These are phyloP conservation scores for Penicillium desertorum DNA, from an alignment of 495 filamentous ascomycete genomes.

Conservation along the genomic window DNA sequence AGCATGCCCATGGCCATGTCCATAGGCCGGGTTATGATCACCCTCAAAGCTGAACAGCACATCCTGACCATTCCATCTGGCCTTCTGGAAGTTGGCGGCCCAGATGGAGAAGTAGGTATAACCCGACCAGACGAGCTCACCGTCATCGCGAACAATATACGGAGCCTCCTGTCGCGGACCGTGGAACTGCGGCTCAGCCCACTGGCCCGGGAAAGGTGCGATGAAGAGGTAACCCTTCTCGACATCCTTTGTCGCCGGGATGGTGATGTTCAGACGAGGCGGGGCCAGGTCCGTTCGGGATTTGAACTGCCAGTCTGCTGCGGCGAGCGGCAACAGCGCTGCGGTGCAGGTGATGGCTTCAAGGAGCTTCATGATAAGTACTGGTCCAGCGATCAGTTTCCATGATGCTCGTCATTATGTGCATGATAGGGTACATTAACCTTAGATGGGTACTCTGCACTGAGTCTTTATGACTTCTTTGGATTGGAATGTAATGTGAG, in stretches of 20 bases:
- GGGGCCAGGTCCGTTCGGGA: constrained; percentile 57
- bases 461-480: constrained; percentile 19
- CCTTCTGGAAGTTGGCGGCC: constrained; percentile 48
- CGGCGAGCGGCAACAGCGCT: constrained; percentile 28
- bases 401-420: constrained; percentile 31
- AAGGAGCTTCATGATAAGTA: constrained; percentile 39
- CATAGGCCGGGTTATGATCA: constrained; percentile 53
- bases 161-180: constrained; percentile 55
- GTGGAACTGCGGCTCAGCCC: constrained; percentile 34
- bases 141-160: constrained; percentile 55
- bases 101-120: constrained; percentile 56
- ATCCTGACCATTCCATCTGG: constrained; percentile 52
- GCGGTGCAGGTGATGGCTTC: constrained; percentile 22
- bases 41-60: constrained; percentile 56
- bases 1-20: constrained; percentile 53
- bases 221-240: constrained; percentile 56
- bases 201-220: constrained; percentile 51
- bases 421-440: constrained; percentile 57
- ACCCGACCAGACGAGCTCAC: constrained; percentile 57
- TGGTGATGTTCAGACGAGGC: constrained; percentile 56
- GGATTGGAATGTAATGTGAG: not conserved
- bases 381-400: constrained; percentile 43
- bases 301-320: constrained; percentile 56
- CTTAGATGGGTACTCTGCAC: constrained; percentile 48
- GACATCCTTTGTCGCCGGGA: constrained; percentile 47